phyloP scores from a whole-genome alignment of 257 asterid species.

The Penstemon barbatus region DNA sequence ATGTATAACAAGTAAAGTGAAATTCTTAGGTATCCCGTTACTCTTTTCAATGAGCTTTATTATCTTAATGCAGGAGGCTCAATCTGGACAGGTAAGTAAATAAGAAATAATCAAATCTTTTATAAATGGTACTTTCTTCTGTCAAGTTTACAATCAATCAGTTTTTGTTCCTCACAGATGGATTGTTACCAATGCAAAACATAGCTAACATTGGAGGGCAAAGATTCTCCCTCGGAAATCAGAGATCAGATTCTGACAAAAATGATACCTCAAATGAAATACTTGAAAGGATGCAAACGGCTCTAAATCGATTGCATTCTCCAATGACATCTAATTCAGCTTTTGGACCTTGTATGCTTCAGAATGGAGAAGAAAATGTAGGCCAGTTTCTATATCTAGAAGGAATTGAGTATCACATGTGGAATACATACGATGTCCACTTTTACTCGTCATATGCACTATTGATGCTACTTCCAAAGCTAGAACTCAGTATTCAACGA shows the following conservation, averaged over 20 bases:
- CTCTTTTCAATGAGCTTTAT: slow-evolving; percentile 87
- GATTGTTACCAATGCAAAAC: slow-evolving; percentile 58
- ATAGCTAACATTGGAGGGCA: slow-evolving; percentile 44
- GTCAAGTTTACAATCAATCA: background rate
- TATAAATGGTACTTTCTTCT: background rate
- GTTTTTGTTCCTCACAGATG: slow-evolving; percentile 46
- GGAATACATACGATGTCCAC: slow-evolving; percentile 82
- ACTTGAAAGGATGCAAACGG: slow-evolving; percentile 60
- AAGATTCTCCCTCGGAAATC: slow-evolving; percentile 51
- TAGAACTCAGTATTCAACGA: slow-evolving; percentile 74
- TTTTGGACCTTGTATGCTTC: slow-evolving; percentile 63
- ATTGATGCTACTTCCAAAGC: slow-evolving; percentile 68
- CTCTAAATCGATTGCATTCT: slow-evolving; percentile 49
- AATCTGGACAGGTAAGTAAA: slow-evolving; percentile 76
- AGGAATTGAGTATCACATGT: slow-evolving; percentile 87
- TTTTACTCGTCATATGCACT: slow-evolving; percentile 73
- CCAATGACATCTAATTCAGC: slow-evolving; percentile 60
- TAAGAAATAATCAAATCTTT: background rate
- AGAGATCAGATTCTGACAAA: slow-evolving; percentile 25
- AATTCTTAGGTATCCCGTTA: slow-evolving; percentile 58
- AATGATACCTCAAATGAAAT: slow-evolving; percentile 53
- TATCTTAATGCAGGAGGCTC: slow-evolving; percentile 78
- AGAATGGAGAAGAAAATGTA: slow-evolving; percentile 60
- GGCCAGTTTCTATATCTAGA: slow-evolving; percentile 79
- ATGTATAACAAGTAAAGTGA: slow-evolving; percentile 12